Percentiles rank a stretch among this genome's conserved stretches.
These are phyloP conservation scores for Blastobotrys serpentis DNA, from an alignment of 1,139 yeast species.

Conservation along the genomic window DNA sequence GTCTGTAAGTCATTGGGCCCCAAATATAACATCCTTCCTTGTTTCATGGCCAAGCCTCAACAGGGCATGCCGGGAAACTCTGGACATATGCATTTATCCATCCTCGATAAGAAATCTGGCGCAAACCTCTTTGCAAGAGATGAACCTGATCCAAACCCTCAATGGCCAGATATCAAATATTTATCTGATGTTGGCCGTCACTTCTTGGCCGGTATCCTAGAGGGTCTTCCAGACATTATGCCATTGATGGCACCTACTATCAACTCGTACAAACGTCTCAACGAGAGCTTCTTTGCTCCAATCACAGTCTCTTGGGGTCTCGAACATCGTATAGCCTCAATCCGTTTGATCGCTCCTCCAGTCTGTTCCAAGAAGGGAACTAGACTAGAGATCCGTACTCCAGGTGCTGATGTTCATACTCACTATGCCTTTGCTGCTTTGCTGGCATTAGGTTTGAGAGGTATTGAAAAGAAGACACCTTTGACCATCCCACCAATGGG, in stretches of 20 bases:
- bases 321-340: slow-evolving; percentile 40
- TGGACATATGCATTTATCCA: slow-evolving; percentile 40
- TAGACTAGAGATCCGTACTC: slow-evolving; percentile 40
- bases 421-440: slow-evolving; percentile 41
- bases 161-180: slow-evolving; percentile 34
- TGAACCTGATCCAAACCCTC: slow-evolving; percentile 29
- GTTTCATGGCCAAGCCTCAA: slow-evolving; percentile 43
- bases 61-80: slow-evolving; percentile 42
- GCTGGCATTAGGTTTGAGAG: slow-evolving; percentile 38
- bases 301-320: slow-evolving; percentile 42
- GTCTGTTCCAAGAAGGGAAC: slow-evolving; percentile 35
- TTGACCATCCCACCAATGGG: slow-evolving; percentile 38
- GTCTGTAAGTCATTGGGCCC: slow-evolving; percentile 37
- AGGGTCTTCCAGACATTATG: slow-evolving; percentile 39
- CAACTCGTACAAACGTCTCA: slow-evolving; percentile 42
- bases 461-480: slow-evolving; percentile 33
- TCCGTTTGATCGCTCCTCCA: slow-evolving; percentile 38
- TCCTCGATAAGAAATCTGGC: slow-evolving; percentile 31
- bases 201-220: slow-evolving; percentile 40
- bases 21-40: slow-evolving; percentile 35
- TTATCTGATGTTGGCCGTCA: slow-evolving; percentile 37
- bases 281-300: slow-evolving; percentile 43
- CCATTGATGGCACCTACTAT: slow-evolving; percentile 41
- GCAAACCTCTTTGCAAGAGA: slow-evolving; percentile 36
- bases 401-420: slow-evolving; percentile 41